Evolutionary conservation across 768 basidiomycete species (phyloP), one percentile per base, ranked within the genome.

Genomic region (Amanita subjunquillea): DNA sequence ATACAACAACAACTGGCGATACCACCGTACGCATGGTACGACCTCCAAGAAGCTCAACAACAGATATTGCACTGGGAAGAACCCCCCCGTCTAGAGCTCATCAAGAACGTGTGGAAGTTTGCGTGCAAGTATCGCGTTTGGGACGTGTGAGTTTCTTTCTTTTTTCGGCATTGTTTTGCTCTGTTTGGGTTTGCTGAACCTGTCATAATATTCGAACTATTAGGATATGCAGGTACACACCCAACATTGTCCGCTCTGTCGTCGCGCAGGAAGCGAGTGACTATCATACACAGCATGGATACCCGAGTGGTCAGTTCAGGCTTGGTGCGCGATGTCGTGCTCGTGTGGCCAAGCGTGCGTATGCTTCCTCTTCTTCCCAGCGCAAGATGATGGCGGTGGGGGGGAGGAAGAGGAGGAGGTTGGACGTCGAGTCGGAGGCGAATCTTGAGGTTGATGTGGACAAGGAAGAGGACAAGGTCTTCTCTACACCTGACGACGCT

Each of bases 101-200:
- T 61, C 6, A 53, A 54, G 44, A 55, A 54, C 22, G 37, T 64
- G 37, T 64, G 63, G 63, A 59, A 61, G 54, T 58, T 53, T 41
- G 63, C 62, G 32, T 64, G 63, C 50, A 62, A 63, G 54, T 40
- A 59, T 42, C 52, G 63, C 12, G 57, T 64, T 30, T 63, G 57
- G 57, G 62, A 63, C 51, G 58, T 64, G 63, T 64, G 13, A 53
- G 63, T 62, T n/a, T 22, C 17, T 8, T 40, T 32, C 32, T 3
- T 32, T 32, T 30, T 32, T 12, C 10, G 10, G 32, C 2, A 2
- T 32, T 32, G 32, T 32, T 32, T 32, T 32, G 4, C 32, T 32
- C 10, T 32, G 29, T 32, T 32, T 32, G 2, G 32, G 10, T 32
- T 27, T 4, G 27, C 27, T 27, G 27, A 27, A 5, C 25, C 4